Evolutionary conservation across 768 basidiomycete species (phyloP), one percentile per base, ranked within the genome.

Genomic region (Amanita exitialis): DNA sequence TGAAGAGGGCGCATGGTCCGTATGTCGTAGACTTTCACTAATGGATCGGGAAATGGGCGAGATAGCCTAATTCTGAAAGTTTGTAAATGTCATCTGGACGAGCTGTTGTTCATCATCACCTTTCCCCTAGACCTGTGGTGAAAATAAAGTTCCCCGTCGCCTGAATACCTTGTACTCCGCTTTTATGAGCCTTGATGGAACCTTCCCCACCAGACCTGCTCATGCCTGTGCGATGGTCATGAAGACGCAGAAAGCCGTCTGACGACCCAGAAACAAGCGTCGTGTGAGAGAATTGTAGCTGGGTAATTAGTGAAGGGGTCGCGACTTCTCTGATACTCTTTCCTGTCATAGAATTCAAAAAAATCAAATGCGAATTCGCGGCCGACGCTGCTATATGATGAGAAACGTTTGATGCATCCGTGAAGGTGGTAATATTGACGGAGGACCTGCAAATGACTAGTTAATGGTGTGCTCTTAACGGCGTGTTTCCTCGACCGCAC

Each of bases 11-110:
- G 77, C 73, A 97, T 79, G 20, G 77, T 89, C 27, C 95, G 84
- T 27, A 90, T 59, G 64, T 99, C 95, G 59, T 86, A 96, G 10
- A 97, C 75, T 67, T 95, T 96, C 56, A 99, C 90, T 30, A 93
- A 72, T 2, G 92, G 90, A 63, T 97, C 95, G 0, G 90, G 87
- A 49, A 86, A 78, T 4, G 94, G 91, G 43, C 86, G 83, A 6
- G 86, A 83, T 65, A 89, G 90, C 64, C 94, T 96, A 59, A 21
- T 38, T 5, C 32, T 35, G 7, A 53, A 35, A 47, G 32, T 13
- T 37, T n/a, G 15, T 42, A 64, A 59, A 58, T 52, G 36, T 34
- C 27, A 18, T 30, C 46, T 27, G 18, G 43, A 37, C 37, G 10
- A 10, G 28, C 4, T 51, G n/a, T 44, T 5, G n/a, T 45, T 37